These are phyloP conservation scores for Aspergillus sergii DNA, from an alignment of 2,329 filamentous ascomycete species.

Conservation along the genomic window DNA sequence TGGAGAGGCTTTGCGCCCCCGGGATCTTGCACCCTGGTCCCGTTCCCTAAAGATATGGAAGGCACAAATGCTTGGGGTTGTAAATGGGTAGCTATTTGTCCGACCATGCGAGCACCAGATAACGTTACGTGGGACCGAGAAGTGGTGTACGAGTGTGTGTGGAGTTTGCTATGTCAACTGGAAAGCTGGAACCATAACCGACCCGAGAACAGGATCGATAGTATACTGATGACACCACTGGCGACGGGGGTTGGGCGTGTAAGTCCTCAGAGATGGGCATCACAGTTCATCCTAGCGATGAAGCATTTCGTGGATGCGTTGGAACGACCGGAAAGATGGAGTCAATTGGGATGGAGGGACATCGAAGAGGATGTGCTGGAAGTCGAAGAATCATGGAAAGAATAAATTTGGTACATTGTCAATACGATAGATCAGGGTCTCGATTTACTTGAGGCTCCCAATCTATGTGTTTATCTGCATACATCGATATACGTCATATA, in stretches of 20 bases:
- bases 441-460: background rate
- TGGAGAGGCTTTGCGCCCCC: conserved; percentile 56
- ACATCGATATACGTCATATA: background rate
- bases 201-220: conserved; percentile 38
- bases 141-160: conserved; percentile 58
- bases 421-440: background rate
- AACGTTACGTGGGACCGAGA: conserved; percentile 54
- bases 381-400: conserved; percentile 31
- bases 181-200: conserved; percentile 50
- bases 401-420: background rate
- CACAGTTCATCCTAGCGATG: conserved; percentile 53
- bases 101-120: conserved; percentile 55
- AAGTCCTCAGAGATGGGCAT: conserved; percentile 52
- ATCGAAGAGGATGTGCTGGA: conserved; percentile 26
- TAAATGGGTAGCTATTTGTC: conserved; percentile 53
- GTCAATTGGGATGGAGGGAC: conserved; percentile 40
- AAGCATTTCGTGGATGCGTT: conserved; percentile 56
- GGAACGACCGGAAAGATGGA: conserved; percentile 49
- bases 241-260: conserved; percentile 54
- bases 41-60: conserved; percentile 45
- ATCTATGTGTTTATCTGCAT: background rate
- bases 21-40: conserved; percentile 53
- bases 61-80: conserved; percentile 46
- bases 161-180: conserved; percentile 54
- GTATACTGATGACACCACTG: conserved; percentile 56